A percentile compares a stretch with the other conserved stretches of the same genome.
Conservation (phyloP, 306 rosid genomes). For the Calophaca sinica region DNA sequence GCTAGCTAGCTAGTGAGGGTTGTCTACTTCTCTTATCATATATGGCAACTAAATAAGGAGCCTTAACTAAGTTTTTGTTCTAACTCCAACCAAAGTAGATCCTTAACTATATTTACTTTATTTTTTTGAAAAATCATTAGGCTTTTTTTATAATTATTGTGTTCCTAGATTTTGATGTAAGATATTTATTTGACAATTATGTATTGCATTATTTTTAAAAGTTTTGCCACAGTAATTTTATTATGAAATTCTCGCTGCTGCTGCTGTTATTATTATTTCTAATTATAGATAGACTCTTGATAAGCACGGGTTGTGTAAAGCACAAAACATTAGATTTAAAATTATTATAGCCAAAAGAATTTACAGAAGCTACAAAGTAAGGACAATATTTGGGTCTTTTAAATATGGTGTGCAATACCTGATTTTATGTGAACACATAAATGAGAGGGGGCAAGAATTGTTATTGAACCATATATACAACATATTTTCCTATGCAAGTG, state of each 20-base stretch:
- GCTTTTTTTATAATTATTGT: background rate
- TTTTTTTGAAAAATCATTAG: slow-evolving; percentile 1
- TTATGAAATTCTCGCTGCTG: background rate
- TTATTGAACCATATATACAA: too few species aligned
- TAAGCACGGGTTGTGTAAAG: too few species aligned
- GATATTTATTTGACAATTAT: background rate
- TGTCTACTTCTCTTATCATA: background rate
- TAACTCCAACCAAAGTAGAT: slow-evolving; percentile 19
- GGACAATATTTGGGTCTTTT: too few species aligned
- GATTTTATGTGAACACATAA: background rate
- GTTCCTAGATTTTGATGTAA: background rate
- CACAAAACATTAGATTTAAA: too few species aligned
- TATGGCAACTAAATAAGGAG: slow-evolving; percentile 20
- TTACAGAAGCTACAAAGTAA: background rate
- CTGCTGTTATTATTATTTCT: background rate
- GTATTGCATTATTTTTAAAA: background rate
- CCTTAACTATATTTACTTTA: slow-evolving; percentile 7
- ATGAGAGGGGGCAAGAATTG: background rate
- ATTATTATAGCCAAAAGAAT: too few species aligned
- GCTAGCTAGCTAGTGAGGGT: background rate
- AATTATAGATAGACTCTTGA: too few species aligned
- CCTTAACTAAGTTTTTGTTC: slow-evolving; percentile 16
- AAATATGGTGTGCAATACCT: too few species aligned
- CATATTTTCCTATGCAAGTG: slow-evolving; percentile 15
- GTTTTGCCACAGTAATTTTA: background rate